phyloP scores from a whole-genome alignment of 768 basidiomycete species.

The Termitomyces sp. region DNA sequence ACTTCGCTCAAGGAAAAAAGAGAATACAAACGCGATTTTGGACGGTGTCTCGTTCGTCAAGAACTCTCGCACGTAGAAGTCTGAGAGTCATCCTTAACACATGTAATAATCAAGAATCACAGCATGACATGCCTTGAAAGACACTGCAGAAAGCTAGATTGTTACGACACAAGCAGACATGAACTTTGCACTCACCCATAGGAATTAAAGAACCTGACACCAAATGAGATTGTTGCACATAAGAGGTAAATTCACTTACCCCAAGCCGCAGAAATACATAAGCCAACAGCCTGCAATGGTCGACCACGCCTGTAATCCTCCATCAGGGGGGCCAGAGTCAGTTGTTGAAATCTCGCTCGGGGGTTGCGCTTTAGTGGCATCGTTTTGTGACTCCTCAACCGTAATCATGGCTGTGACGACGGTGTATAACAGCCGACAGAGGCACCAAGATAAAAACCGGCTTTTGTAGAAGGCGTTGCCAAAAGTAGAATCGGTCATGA shows the following conservation, averaged over 20 bases:
- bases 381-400: background rate
- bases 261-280: conserved; percentile 13
- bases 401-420: background rate
- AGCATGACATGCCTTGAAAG: conserved; percentile 9
- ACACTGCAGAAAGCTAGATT: conserved; percentile 2
- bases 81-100: background rate
- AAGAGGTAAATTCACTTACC: background rate
- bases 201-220: conserved; percentile 12
- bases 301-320: conserved; percentile 11
- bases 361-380: background rate
- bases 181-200: conserved; percentile 7
- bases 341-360: background rate
- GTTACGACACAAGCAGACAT: background rate
- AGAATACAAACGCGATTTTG: conserved; percentile 10
- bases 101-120: background rate
- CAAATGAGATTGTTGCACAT: background rate
- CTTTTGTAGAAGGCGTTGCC: background rate
- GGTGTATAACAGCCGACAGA: background rate
- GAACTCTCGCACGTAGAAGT: conserved; percentile 14
- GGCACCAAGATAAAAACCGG: background rate
- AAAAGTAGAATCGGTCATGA: background rate
- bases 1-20: too few species aligned
- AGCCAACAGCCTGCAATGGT: conserved; percentile 13
- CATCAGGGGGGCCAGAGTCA: conserved; percentile 2
- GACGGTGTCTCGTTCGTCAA: conserved; percentile 13